phyloP scores from a whole-genome alignment of 2,329 filamentous ascomycete genomes.

The Lasiodiplodia gonubiensis region DNA sequence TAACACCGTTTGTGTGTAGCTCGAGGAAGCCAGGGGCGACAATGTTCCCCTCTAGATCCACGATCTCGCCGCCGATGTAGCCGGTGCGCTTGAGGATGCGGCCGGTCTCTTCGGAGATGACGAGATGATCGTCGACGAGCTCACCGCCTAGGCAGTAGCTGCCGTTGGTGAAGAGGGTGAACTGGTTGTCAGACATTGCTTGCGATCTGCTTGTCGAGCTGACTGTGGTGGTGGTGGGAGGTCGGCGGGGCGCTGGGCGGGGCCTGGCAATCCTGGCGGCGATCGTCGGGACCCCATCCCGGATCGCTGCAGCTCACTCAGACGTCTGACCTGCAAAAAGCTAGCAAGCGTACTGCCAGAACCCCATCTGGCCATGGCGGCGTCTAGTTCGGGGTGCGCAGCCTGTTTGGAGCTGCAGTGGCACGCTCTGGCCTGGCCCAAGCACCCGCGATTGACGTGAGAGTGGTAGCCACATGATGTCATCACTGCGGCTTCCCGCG shows the following conservation, averaged over 20 bases:
- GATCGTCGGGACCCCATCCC: constrained; percentile 17
- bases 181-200: constrained; percentile 48
- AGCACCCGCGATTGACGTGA: constrained; percentile 5
- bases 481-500: constrained; percentile 8
- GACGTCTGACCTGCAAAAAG: too few relatives aligned
- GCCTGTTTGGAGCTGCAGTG: constrained; percentile 1
- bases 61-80: constrained; percentile 51
- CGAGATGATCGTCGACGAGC: constrained; percentile 51
- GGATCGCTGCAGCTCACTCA: background rate
- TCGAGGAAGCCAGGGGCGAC: constrained; percentile 62
- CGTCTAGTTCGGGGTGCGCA: background rate
- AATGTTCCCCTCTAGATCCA: constrained; percentile 57
- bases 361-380: background rate
- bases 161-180: constrained; percentile 55
- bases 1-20: constrained; percentile 60
- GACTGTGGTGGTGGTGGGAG: background rate
- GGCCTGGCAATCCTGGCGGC: constrained; percentile 11
- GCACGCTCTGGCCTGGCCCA: background rate
- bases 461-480: constrained; percentile 27
- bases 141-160: constrained; percentile 52
- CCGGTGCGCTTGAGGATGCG: constrained; percentile 50
- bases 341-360: background rate
- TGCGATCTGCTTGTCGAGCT: background rate
- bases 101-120: constrained; percentile 53
- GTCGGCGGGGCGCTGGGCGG: constrained; percentile 10